Evolutionary conservation across 2,329 filamentous ascomycete species (phyloP).

Genomic region (Fusarium sp.): DNA sequence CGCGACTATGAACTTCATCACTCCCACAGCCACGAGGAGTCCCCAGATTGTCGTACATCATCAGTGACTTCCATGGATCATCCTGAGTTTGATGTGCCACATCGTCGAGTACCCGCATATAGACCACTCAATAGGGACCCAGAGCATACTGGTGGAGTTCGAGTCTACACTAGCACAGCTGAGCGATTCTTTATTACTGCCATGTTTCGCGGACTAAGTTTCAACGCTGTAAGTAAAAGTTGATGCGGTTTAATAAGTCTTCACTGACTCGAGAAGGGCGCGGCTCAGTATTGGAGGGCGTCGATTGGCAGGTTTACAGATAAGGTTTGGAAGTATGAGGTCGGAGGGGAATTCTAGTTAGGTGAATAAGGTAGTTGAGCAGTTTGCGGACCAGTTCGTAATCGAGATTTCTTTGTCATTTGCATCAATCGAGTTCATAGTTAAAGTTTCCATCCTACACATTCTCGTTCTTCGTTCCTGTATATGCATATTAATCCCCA

Average conservation of each 20-base stretch:
- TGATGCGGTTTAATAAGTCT: accelerated
- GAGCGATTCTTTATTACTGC: constrained; percentile 22
- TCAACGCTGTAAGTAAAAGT: constrained; percentile 19
- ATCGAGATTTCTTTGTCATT: not conserved
- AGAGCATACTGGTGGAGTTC: constrained; percentile 4
- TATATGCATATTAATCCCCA: too few relatives aligned
- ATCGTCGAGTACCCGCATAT: constrained; percentile 27
- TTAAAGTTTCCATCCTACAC: too few relatives aligned
- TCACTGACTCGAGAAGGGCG: not conserved
- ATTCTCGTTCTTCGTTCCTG: too few relatives aligned
- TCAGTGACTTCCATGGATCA: not conserved
- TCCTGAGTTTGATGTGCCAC: constrained; percentile 10
- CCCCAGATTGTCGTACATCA: not conserved
- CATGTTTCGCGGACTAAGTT: constrained; percentile 16
- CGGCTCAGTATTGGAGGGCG: constrained; percentile 26
- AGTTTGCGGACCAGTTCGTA: accelerated
- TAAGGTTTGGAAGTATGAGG: constrained; percentile 20
- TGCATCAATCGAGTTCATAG: too few relatives aligned
- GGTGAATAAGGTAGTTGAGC: accelerated
- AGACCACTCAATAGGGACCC: constrained; percentile 6
- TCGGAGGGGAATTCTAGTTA: constrained; percentile 28
- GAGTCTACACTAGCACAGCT: constrained; percentile 10
- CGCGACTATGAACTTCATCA: constrained; percentile 33
- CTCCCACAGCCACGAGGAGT: not conserved
- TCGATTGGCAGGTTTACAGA: constrained; percentile 26